These are phyloP conservation scores for Microsporum canis DNA, from an alignment of 2,329 filamentous ascomycete genomes.

Conservation along the genomic window DNA sequence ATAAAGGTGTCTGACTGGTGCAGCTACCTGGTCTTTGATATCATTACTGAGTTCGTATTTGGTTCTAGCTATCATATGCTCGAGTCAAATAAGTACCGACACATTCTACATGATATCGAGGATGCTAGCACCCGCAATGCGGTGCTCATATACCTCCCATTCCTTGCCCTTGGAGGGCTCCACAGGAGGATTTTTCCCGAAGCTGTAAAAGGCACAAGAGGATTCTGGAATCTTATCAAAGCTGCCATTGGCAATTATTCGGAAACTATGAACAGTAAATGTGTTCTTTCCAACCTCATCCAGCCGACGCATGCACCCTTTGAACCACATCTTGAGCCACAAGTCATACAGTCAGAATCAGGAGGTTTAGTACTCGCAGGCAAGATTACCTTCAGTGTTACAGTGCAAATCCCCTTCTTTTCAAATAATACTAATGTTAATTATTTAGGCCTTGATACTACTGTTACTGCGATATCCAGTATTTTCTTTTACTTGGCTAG, in stretches of 20 bases:
- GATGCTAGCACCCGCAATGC: not conserved
- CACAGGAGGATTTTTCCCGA: not conserved
- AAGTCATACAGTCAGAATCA: not conserved
- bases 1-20: not conserved
- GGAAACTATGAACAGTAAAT: not conserved
- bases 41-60: not conserved
- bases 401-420: not conserved
- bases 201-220: not conserved
- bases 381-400: not conserved
- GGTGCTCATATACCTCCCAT: not conserved
- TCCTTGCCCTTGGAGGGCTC: not conserved
- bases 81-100: not conserved
- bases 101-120: not conserved
- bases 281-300: not conserved
- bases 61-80: not conserved
- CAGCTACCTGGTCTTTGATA: not conserved
- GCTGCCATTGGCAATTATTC: not conserved
- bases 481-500: constrained; percentile 30
- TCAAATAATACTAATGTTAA: not conserved
- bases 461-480: constrained; percentile 28
- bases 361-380: not conserved
- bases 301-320: not conserved
- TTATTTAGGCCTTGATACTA: constrained; percentile 29
- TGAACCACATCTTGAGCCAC: not conserved
- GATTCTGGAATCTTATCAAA: not conserved